A percentile compares a stretch with the other conserved stretches of the same genome.
Conservation (phyloP, 768 basidiomycete species). For the Auricularia sp. region DNA sequence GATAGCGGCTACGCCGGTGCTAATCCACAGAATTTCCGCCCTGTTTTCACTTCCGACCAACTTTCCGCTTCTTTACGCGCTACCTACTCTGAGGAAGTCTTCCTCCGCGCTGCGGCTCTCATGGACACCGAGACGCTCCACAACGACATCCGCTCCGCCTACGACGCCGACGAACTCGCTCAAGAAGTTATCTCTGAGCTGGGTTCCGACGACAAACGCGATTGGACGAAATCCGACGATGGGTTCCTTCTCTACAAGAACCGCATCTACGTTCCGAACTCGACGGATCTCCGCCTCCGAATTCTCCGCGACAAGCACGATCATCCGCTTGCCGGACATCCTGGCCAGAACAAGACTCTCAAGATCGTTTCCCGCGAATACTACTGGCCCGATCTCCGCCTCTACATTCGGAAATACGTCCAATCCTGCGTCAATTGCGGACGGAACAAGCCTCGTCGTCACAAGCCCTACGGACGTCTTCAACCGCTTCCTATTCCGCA, state of each 20-base stretch:
- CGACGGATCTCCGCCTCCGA: constrained; percentile 16
- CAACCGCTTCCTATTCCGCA: not conserved
- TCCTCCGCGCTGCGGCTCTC: constrained; percentile 11
- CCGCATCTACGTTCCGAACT: constrained; percentile 22
- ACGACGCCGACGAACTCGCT: not conserved
- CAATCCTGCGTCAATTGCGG: constrained; percentile 3
- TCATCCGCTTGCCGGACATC: constrained; percentile 29
- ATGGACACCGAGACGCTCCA: constrained; percentile 15
- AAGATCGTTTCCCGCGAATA: constrained; percentile 25
- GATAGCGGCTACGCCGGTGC: constrained; percentile 14
- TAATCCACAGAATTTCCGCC: constrained; percentile 16
- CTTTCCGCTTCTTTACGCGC: constrained; percentile 12
- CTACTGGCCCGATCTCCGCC: constrained; percentile 27
- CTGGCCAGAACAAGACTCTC: constrained; percentile 25
- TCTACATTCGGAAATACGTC: constrained; percentile 26
- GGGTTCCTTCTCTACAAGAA: constrained; percentile 18
- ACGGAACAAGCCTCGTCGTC: too few relatives aligned
- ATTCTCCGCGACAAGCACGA: constrained; percentile 29
- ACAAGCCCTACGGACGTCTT: too few relatives aligned
- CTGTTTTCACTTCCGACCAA: constrained; percentile 16
- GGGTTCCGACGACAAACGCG: not conserved
- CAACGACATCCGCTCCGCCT: constrained; percentile 6
- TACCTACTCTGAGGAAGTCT: constrained; percentile 1
- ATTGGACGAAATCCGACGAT: constrained; percentile 1
- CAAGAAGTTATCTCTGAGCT: not conserved